Percentiles rank a stretch among this genome's conserved stretches.
These are phyloP conservation scores for Thielaviopsis musarum DNA, from an alignment of 2,329 filamentous ascomycete species.

Conservation along the genomic window DNA sequence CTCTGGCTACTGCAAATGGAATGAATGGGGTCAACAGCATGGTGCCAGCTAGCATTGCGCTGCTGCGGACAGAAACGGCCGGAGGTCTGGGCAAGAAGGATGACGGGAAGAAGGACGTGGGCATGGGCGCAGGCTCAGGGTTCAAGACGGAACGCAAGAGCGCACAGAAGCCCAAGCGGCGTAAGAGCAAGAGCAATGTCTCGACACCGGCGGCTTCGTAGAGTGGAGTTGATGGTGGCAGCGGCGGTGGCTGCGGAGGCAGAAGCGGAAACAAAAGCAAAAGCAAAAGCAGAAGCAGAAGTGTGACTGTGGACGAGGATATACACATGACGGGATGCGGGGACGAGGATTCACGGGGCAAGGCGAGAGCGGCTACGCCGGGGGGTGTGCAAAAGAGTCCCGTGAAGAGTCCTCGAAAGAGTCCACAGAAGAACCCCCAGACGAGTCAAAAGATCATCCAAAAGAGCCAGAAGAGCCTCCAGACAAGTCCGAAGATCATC, in stretches of 20 bases:
- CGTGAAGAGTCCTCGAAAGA: too few species aligned
- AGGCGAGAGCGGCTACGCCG: too few species aligned
- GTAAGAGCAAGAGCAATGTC: constrained; percentile 22
- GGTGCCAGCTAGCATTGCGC: not conserved
- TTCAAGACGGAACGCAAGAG: constrained; percentile 22
- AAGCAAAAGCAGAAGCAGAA: not conserved
- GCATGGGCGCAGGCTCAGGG: constrained; percentile 5
- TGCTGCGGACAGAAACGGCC: not conserved
- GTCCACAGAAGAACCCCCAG: too few species aligned
- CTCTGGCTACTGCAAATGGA: not conserved
- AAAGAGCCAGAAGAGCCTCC: too few species aligned
- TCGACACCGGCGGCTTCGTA: constrained; percentile 5
- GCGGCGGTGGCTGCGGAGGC: not conserved
- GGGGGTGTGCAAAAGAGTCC: too few species aligned
- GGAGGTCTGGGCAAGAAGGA: constrained; percentile 12
- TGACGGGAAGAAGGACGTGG: constrained; percentile 19
- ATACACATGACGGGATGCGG: too few species aligned
- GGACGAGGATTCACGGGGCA: too few species aligned
- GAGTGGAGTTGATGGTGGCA: constrained; percentile 4
- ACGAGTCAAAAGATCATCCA: too few species aligned
- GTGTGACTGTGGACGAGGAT: too few species aligned
- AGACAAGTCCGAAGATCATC: too few species aligned
- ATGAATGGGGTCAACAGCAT: not conserved
- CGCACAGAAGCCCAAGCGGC: constrained; percentile 21
- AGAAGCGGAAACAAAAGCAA: not conserved